Base-by-base conservation (phyloP, 352 stramenopile genomes). In the Pythium biforme region DNA sequence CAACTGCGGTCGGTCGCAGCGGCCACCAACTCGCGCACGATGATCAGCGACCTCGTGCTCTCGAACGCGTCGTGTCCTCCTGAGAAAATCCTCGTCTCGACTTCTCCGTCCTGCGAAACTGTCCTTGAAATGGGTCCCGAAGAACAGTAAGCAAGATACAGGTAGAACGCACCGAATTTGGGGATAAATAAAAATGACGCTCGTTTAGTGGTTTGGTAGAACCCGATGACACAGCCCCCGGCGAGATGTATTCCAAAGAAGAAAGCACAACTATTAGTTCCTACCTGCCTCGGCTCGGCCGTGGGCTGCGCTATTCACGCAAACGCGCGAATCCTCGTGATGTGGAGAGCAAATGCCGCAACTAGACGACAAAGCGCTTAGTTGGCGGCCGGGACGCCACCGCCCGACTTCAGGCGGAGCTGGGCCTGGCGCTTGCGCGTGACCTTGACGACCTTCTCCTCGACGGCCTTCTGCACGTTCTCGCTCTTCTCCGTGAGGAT, bases 401-500 rank as follows among this genome's bases (percentile, higher is more conserved):
- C 87, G 66, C 87, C 87, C 66, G 87, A 94, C 80, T 94, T 95
- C 40, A 95, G 81, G 66, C 87, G 87, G 57, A 95, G 82, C 80
- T 93, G 83, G 59, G 87, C 87, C 75, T 93, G 83, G 74, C 87
- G 87, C 79, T 95, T 95, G 83, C 87, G 87, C 47, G 84, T 83
- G 62, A 95, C 76, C 81, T 93, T 93, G 69, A 75, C 66, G 53
- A 77, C 74, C 81, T 94, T 92, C 55, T 97, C 94, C 73, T 98
- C 90, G 50, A 91, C 88, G 56, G 83, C 90, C 83, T 98, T 97
- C 69, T 81, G 86, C 68, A 98, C 94, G 70, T 96, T 94, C 62
- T 97, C 90, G 58, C 79, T 73, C 81, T 98, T 98, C 83, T 99
- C 96, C 55, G 91, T 97, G 55, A 99, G 83, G 79, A 99, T 98